Conservation (phyloP, 2,329 filamentous ascomycete species). For the Tolypocladium endophyticum region DNA sequence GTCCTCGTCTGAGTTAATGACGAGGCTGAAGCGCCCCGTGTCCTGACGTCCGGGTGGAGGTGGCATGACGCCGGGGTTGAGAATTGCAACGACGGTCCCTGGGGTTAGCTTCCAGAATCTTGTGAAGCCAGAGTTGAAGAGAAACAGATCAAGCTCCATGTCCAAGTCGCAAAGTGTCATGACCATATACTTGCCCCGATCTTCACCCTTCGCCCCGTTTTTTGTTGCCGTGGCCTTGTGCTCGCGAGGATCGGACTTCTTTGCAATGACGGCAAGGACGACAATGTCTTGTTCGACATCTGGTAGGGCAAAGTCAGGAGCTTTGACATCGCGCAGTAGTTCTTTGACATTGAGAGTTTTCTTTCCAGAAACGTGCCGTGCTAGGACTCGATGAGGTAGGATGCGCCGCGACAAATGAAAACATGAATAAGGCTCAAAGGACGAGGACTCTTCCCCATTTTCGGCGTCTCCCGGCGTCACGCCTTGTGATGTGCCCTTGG, state of each 20-base stretch:
- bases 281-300: conserved; percentile 81
- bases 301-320: conserved; percentile 72
- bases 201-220: conserved; percentile 37
- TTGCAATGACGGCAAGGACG: conserved; percentile 76
- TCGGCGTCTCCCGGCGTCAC: conserved; percentile 9
- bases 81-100: conserved; percentile 83
- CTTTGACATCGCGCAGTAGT: conserved; percentile 69
- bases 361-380: conserved; percentile 68
- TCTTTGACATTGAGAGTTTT: conserved; percentile 70
- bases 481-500: conserved; percentile 4
- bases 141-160: conserved; percentile 82
- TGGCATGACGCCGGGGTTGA: conserved; percentile 87
- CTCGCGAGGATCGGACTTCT: conserved; percentile 69
- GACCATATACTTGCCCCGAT: conserved; percentile 83
- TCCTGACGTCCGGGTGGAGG: conserved; percentile 65
- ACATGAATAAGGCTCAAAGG: conserved; percentile 80
- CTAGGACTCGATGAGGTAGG: conserved; percentile 70
- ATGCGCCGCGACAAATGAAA: conserved; percentile 75
- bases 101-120: conserved; percentile 89
- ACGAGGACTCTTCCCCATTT: conserved; percentile 23
- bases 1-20: conserved; percentile 77
- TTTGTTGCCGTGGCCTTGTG: conserved; percentile 37
- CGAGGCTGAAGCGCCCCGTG: conserved; percentile 75
- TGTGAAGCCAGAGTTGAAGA: conserved; percentile 85
- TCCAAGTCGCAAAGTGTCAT: conserved; percentile 78